Base-by-base conservation (phyloP, 192 early-diverging fungal genomes). In the Geosiphon pyriformis region DNA sequence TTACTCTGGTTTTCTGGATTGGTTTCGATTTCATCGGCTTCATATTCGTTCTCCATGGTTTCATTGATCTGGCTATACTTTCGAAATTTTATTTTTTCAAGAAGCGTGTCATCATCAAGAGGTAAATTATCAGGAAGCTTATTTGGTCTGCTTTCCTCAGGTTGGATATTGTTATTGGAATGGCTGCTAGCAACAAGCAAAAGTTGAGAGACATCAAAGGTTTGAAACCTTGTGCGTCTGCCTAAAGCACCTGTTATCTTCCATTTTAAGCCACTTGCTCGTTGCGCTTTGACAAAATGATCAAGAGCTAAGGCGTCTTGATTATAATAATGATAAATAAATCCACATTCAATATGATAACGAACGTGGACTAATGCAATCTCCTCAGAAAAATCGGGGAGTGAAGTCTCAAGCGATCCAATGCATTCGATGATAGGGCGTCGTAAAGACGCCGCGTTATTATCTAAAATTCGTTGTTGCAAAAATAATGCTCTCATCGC, bases 151-250 rank as follows among this genome's bases (percentile, higher is more conserved):
- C 65, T 62, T 11, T 65, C 47, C 1, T 66, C 72, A 17, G 72
- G 70, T 30, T 72, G 26, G 8, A 52, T 59, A 10, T 77, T 80
- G 20, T 81, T 68, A 31, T 70, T 71, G 2, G 67, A 48, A 53
- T 79, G 70, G 74, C 91, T 94, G 66, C 90, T 85, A 0, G 96
- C 96, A 17, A 92, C 56, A n/a, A 99, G 76, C 12, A 98, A 92
- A 7, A 99, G 81, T 68, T 99, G 96, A 8, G 93, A 81, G 0
- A 91, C 81, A 76, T 96, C 93, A 68, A 84, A 91, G 1, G 74
- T 77, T 74, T 99, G 96, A 79, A 96, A 96, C 75, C 89, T 92
- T 26, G 96, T 99, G 37, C 95, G 86, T 62, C 82, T 83, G 67
- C 96, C 96, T 59, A 93, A 72, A 23, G 90, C 91, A 23, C 96